Evolutionary conservation across 2,329 filamentous ascomycete genomes (phyloP), one percentile per base, ranked within the genome.

Genomic region (Ophiocordyceps camponoti-rufipedis): DNA sequence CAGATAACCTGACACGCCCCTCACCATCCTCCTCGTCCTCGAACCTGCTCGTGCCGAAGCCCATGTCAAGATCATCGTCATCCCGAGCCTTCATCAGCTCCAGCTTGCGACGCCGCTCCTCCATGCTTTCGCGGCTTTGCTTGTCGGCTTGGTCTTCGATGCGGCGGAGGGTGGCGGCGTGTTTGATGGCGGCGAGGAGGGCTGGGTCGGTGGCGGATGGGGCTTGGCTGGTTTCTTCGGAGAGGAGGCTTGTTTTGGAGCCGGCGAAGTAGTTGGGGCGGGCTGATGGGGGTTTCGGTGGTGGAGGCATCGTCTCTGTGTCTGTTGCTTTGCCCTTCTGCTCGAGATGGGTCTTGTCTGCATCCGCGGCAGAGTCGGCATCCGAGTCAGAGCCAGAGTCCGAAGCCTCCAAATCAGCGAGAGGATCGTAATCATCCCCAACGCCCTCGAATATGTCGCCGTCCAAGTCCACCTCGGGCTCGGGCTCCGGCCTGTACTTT

Each of bases 51-150:
- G 80, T 85, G 32, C 91, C 91, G 56, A 98, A 96, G 48, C 88
- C 89, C 70, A 96, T 76, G 56, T 98, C 91, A 64, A 98, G 74
- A 62, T 98, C 89, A 47, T 89, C 80, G 43, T 87, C 78, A 58
- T 96, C 89, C 43, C 88, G 75, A 52, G 84, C 82, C 46, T 79
- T 76, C 48, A 72, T 72, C 53, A 80, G 69, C 6, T 95, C 68
- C 67, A 95, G 82, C 51, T 75, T 81, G 59, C 78, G 81, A 44
- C 80, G 75, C 8, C 82, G 79, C 44, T 79, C 78, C 50, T 81
- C 74, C 49, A 78, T 75, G 2, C 75, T 75, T 53, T 62, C 23
- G 66, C 5, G 67, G 67, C 44, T 65, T 11, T 16, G 4, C 16
- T 39, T 16, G 7, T 66, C 48, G 64, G 55, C n/a, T 61, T 60